Percentiles rank a stretch among this genome's conserved stretches.
Evolutionary conservation across 768 basidiomycete genomes (phyloP).

Genomic region (Naganishia friedmannii): DNA sequence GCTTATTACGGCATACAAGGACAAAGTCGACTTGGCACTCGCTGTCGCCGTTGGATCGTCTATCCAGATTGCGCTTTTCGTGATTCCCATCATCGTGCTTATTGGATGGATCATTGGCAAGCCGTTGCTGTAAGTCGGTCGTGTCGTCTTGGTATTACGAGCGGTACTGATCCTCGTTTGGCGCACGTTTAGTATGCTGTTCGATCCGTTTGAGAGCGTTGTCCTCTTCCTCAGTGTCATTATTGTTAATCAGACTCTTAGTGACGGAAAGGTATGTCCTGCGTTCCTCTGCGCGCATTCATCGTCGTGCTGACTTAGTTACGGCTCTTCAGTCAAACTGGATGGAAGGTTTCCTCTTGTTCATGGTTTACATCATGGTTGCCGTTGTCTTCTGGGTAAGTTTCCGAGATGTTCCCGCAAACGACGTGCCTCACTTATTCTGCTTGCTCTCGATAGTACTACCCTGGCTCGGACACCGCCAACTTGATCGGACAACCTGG

Average conservation of each 20-base stretch:
- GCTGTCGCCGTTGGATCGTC: conserved; percentile 87
- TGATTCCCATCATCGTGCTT: conserved; percentile 62
- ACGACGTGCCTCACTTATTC: too few relatives aligned
- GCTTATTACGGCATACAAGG: conserved; percentile 82
- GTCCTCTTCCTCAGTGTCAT: conserved; percentile 59
- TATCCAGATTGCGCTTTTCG: conserved; percentile 59
- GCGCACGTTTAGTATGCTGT: conserved; percentile 67
- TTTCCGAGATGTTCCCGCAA: background rate
- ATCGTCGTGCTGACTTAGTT: background rate
- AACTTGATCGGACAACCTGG: conserved; percentile 29
- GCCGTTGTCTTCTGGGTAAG: conserved; percentile 32
- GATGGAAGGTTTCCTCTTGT: conserved; percentile 32
- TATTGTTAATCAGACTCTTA: conserved; percentile 77
- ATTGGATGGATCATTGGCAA: conserved; percentile 80
- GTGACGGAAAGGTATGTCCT: conserved; percentile 66
- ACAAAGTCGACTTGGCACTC: conserved; percentile 77
- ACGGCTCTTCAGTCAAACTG: conserved; percentile 17
- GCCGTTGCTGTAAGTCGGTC: conserved; percentile 47
- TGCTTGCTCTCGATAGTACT: conserved; percentile 28
- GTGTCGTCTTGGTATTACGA: background rate
- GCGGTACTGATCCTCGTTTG: conserved; percentile 11
- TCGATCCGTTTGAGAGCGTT: conserved; percentile 84
- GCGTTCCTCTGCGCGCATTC: background rate
- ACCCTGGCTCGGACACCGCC: conserved; percentile 33
- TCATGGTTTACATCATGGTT: conserved; percentile 35